Base-by-base conservation (phyloP, 176 grass and related monocot genomes). In the Avena atlantica region DNA sequence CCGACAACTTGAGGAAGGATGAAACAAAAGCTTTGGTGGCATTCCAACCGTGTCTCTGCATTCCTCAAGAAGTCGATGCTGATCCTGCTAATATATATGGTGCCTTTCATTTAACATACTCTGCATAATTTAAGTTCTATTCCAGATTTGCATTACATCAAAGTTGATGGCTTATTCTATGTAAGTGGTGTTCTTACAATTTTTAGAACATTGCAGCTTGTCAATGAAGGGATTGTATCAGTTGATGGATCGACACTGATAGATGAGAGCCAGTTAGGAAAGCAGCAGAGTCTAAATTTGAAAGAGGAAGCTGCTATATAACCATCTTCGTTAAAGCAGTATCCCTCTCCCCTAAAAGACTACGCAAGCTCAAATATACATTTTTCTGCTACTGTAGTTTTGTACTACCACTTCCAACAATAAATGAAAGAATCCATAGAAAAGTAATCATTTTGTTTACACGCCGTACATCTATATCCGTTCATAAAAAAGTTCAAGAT, bases 251-350 rank as follows among this genome's bases (percentile, higher is more conserved):
- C 86, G 82, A 95, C 75, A 70, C 79, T 92, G 74, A 89, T 81
- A 84, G 86, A 64, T 87, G 91, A 81, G 85, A 91, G 70, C 74
- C 91, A 75, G 95, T 98, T 45, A 98, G 50, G 63, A 98, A 98
- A 79, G 89, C 95, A 77, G 69, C 93, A 95, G 67, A 81, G 91
- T 61, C 85, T 98, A 70, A 90, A 89, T 65, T 84, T 98, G 81
- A 93, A 92, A 71, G 86, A 89, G 17, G 95, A 98, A 68, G 88
- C 90, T 92, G 96, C 71, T 27, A 27, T 89, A 93, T 95, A 90
- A 71, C 88, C 31, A 98, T 98, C 85, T 91, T 94, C 74, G 87
- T 91, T 83, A 93, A 98, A 95, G 84, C 90, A 59, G 96, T 98
- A 98, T 81, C 75, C 64, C 70, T 47, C 68, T 84, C 81, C 21